These are phyloP conservation scores for Microsporum ferrugineum DNA, from an alignment of 2,329 filamentous ascomycete species.

Conservation along the genomic window DNA sequence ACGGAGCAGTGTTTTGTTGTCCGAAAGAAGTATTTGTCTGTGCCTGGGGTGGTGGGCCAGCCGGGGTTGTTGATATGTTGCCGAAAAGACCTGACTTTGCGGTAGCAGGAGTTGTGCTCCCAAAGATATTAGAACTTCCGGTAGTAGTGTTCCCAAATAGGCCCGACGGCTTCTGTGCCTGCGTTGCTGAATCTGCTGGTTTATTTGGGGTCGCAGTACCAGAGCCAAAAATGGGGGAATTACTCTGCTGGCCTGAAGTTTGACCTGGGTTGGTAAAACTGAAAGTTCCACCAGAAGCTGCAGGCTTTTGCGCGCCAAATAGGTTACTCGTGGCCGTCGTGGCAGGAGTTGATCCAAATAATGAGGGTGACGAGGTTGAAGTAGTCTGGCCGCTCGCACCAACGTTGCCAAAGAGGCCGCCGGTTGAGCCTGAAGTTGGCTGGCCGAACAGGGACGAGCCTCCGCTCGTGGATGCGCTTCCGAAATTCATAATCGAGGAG, in stretches of 20 bases:
- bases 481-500: constrained; percentile 22
- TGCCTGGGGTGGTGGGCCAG: constrained; percentile 35
- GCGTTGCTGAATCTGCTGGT: constrained; percentile 22
- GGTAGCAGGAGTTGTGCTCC: constrained; percentile 29
- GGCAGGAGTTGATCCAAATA: constrained; percentile 9
- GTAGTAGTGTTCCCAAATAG: constrained; percentile 25
- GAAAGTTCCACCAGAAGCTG: constrained; percentile 10
- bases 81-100: constrained; percentile 28
- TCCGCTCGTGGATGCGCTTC: constrained; percentile 27
- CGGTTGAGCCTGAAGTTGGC: constrained; percentile 4
- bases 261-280: constrained; percentile 22
- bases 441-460: constrained; percentile 17
- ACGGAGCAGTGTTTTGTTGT: not conserved
- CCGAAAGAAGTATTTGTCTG: not conserved
- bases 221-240: constrained; percentile 21
- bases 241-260: constrained; percentile 18
- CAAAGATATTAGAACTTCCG: constrained; percentile 22
- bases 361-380: constrained; percentile 1
- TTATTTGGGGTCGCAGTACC: constrained; percentile 30
- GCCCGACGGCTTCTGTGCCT: constrained; percentile 22
- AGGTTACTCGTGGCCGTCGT: not conserved
- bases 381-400: constrained; percentile 8
- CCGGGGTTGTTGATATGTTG: constrained; percentile 39
- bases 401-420: constrained; percentile 14
- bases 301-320: not conserved